Evolutionary conservation across 108 stramenopile species (phyloP).

Genomic region (Cyclostephanos invisitatus): DNA sequence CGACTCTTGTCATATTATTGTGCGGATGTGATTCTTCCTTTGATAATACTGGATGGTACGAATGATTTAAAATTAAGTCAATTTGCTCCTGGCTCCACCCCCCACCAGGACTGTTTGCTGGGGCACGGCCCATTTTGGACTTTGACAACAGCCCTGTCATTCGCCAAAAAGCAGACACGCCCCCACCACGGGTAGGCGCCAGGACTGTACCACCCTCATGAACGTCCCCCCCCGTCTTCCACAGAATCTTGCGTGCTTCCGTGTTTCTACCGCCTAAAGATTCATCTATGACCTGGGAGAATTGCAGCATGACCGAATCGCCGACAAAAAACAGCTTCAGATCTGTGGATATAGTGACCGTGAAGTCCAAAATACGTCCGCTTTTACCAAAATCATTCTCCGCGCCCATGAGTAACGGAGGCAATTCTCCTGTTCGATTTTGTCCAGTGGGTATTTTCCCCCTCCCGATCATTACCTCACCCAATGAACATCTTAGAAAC

Average conservation of each 20-base stretch:
- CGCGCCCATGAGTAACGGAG: slow-evolving; percentile 11
- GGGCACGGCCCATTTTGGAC: slow-evolving; percentile 4
- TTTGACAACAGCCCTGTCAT: slow-evolving; percentile 12
- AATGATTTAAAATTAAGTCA: neutral
- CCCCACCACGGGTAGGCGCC: slow-evolving; percentile 27
- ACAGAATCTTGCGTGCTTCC: neutral
- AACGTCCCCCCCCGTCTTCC: neutral
- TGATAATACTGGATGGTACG: neutral
- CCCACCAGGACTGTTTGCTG: slow-evolving; percentile 19
- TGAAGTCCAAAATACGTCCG: slow-evolving; percentile 35
- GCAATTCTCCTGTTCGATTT: slow-evolving; percentile 7
- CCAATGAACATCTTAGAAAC: slow-evolving; percentile 7
- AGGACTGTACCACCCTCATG: slow-evolving; percentile 15
- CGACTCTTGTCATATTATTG: too few species aligned
- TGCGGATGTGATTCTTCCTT: too few species aligned
- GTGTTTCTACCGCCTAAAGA: neutral
- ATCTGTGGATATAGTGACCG: slow-evolving; percentile 15
- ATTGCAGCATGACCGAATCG: slow-evolving; percentile 34
- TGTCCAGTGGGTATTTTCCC: neutral
- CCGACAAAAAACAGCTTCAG: slow-evolving; percentile 29
- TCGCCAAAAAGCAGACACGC: slow-evolving; percentile 22
- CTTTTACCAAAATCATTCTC: too few species aligned
- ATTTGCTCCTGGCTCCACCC: slow-evolving; percentile 26
- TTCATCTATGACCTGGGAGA: slow-evolving; percentile 33
- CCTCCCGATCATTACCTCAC: neutral